Percentiles rank a stretch among this genome's conserved stretches.
These are phyloP conservation scores for Ananas comosus DNA, from an alignment of 176 grass and related monocot genomes.

Conservation along the genomic window DNA sequence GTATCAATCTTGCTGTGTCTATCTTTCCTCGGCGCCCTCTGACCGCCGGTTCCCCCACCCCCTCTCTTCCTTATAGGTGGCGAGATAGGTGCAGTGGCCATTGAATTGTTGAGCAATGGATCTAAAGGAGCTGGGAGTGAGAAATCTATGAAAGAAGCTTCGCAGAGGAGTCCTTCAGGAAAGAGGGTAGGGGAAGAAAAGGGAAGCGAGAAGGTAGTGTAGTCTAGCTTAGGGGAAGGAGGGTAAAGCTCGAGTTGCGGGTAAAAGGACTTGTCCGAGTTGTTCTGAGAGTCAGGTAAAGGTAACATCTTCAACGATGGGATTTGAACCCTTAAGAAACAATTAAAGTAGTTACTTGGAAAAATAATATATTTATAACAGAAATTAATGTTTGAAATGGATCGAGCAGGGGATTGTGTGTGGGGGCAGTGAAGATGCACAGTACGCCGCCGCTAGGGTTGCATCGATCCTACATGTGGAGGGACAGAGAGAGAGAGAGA, in stretches of 20 bases:
- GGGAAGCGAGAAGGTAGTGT: conserved; percentile 20
- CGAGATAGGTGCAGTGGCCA: background rate
- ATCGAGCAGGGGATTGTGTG: background rate
- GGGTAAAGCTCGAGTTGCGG: conserved; percentile 46
- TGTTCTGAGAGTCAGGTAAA: conserved; percentile 30
- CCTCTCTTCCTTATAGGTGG: conserved; percentile 3
- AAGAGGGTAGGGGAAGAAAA: conserved; percentile 29
- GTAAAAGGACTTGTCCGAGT: conserved; percentile 33
- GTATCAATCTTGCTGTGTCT: conserved; percentile 93
- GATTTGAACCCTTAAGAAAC: background rate
- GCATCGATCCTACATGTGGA: background rate
- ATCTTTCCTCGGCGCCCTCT: conserved; percentile 50
- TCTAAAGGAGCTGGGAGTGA: conserved; percentile 2
- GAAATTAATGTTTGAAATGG: background rate
- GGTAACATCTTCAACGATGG: conserved; percentile 36
- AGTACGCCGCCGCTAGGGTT: background rate
- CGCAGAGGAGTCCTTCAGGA: conserved; percentile 12
- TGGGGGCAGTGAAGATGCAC: background rate
- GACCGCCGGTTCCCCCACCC: background rate
- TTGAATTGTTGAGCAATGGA: conserved; percentile 14
- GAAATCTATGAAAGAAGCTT: background rate
- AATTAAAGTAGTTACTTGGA: conserved; percentile 14
- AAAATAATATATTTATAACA: background rate
- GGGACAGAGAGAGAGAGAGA: background rate
- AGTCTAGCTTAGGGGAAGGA: conserved; percentile 22